phyloP scores from a whole-genome alignment of 192 early-diverging fungal genomes.

The Gaertneriomyces semiglobifer region DNA sequence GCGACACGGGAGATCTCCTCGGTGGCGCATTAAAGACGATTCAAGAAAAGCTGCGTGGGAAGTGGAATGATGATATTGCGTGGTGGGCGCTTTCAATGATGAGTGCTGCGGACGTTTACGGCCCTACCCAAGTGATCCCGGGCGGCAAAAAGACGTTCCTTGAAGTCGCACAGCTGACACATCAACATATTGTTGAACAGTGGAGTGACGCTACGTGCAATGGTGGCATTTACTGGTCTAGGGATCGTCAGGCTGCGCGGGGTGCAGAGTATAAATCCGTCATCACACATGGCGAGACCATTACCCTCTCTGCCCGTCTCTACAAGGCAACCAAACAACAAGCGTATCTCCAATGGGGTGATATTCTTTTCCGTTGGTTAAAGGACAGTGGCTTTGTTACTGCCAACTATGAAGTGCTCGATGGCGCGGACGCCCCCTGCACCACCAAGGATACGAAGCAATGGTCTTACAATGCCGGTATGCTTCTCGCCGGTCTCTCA shows the following conservation, averaged over 20 bases:
- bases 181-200: constrained; percentile 36
- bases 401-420: constrained; percentile 14
- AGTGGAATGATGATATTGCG: constrained; percentile 49
- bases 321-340: constrained; percentile 24
- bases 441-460: neutral
- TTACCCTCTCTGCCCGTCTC: constrained; percentile 38
- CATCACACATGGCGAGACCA: constrained; percentile 40
- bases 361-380: constrained; percentile 38
- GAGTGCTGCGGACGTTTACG: constrained; percentile 32
- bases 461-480: constrained; percentile 16
- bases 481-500: constrained; percentile 18
- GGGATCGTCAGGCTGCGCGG: constrained; percentile 30
- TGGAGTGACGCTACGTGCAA: constrained; percentile 45
- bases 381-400: constrained; percentile 25
- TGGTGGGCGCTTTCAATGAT: constrained; percentile 44
- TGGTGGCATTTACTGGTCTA: constrained; percentile 45
- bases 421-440: constrained; percentile 26
- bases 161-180: constrained; percentile 29
- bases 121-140: constrained; percentile 22
- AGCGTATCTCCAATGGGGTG: constrained; percentile 28
- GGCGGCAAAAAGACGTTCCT: constrained; percentile 23
- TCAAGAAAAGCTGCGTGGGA: constrained; percentile 23
- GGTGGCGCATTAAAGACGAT: constrained; percentile 13
- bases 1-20: constrained; percentile 21
- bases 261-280: constrained; percentile 36